Evolutionary conservation across 345 rosid species (phyloP).

Genomic region (Boechera retrofracta): DNA sequence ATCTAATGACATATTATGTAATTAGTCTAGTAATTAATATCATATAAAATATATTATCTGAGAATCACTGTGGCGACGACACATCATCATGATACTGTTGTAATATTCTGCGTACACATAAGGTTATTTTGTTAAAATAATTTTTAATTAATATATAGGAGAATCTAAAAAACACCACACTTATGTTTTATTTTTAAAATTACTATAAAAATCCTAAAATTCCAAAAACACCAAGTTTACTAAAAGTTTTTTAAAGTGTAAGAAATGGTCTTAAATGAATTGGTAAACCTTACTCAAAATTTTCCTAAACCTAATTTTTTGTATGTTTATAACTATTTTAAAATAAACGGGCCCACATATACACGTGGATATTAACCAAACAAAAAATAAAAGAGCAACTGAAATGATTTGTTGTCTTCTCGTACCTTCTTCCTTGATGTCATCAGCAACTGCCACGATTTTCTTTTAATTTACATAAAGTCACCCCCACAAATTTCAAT

Average conservation of each 20-base stretch:
- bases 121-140: too few relatives aligned
- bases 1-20: too few relatives aligned
- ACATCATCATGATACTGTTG: too few relatives aligned
- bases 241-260: not conserved
- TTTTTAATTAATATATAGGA: too few relatives aligned
- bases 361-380: slow-evolving; percentile 6
- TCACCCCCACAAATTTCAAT: not conserved
- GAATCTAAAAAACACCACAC: too few relatives aligned
- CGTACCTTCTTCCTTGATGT: slow-evolving; percentile 51
- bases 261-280: not conserved
- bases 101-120: too few relatives aligned
- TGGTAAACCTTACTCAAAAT: not conserved
- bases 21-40: too few relatives aligned
- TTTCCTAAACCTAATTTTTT: not conserved
- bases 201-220: not conserved
- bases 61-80: too few relatives aligned
- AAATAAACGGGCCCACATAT: not conserved
- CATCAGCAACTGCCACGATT: slow-evolving; percentile 43
- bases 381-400: not conserved
- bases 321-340: not conserved
- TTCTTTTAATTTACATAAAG: slow-evolving; percentile 12
- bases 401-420: slow-evolving; percentile 31
- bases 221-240: not conserved
- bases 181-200: not conserved
- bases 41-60: too few relatives aligned